Base-by-base conservation (phyloP, 768 basidiomycete species). In the Russula virescens region DNA sequence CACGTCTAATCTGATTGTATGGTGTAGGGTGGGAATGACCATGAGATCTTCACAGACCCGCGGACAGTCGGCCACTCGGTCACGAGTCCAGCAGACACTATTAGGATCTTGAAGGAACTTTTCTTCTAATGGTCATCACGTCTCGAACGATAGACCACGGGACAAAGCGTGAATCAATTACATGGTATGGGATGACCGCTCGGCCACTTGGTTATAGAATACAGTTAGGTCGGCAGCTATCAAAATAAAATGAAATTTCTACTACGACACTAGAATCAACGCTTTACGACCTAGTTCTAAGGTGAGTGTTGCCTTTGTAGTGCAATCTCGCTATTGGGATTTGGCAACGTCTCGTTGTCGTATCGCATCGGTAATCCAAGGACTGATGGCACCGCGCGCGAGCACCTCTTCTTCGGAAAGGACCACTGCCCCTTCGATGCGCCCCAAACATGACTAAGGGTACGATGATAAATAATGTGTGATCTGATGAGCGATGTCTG, bases 61-160 rank as follows among this genome's bases (percentile, higher is more conserved):
- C 81, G 93, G 54, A 94, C 91, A 3, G 86, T 94, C 66, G 97
- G 96, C 3, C 96, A 98, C 73, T 69, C 83, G 3, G 96, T 99
- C 48, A 76, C 73, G 10, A 80, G 73, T 66, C 94, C 94, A 8
- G 80, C 79, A 14, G 88, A 98, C 69, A 98, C 96, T 0, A 77
- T 85, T 58, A 77, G 76, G 47, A 69, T 82, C 25, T 69, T 97
- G 55, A 84, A 81, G 57, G 87, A 94, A 69, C 71, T 89, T 21
- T 95, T 94, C 74, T 75, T 82, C 21, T 46, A 52, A 63, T 26
- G 10, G 21, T 31, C 31, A 13, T 49, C 49, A 57, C 31, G 25
- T 42, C 28, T 42, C 25, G 49, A n/a, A 19, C 16, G 31, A 46
- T 53, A 26, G 23, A 45, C 18, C 1, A 40, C 7, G 38, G 55